Conservation (phyloP, 305 asterid species). For the Fraxinus latifolia region DNA sequence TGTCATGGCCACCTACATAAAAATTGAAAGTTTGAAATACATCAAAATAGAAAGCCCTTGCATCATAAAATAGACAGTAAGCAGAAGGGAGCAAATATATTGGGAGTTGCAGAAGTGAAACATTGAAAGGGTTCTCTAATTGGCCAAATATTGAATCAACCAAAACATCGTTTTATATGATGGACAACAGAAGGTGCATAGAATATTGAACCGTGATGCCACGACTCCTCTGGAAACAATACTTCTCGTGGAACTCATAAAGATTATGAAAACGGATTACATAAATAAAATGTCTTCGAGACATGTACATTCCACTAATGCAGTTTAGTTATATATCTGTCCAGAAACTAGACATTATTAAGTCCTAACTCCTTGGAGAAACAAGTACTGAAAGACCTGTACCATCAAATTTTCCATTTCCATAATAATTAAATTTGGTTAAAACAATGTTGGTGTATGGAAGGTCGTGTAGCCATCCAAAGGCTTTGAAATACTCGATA, state of each 20-base stretch:
- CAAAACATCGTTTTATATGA: neutral
- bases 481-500: neutral
- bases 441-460: neutral
- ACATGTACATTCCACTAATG: neutral
- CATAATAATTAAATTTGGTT: neutral
- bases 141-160: neutral
- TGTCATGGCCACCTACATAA: constrained; percentile 92
- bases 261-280: neutral
- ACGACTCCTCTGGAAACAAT: neutral
- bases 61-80: neutral
- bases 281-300: neutral
- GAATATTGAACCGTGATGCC: neutral
- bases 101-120: neutral
- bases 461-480: neutral
- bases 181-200: neutral
- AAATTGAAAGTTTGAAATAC: constrained; percentile 23
- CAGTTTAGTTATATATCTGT: neutral
- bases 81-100: neutral
- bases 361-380: neutral
- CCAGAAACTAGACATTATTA: neutral
- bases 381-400: neutral
- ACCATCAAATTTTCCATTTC: neutral
- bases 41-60: constrained; percentile 12
- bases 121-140: neutral
- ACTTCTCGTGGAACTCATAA: neutral